Conservation (phyloP, 1,284 basidiomycete genomes). For the Earliella scabrosa region DNA sequence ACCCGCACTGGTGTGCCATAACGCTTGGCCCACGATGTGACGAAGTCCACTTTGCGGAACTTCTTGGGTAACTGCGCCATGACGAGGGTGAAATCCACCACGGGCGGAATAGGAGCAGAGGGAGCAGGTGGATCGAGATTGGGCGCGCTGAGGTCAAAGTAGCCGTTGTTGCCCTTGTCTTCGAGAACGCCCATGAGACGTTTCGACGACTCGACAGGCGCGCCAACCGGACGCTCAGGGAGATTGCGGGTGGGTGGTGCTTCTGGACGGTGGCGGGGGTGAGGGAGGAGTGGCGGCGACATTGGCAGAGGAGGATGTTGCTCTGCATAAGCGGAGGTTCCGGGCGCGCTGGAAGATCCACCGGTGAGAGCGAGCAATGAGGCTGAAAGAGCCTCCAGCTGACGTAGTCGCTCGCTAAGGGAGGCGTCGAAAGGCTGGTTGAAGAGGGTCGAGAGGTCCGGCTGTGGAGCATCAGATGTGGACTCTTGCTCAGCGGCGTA, state of each 20-base stretch:
- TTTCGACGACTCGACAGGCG: conserved; percentile 6
- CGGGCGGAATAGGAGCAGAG: conserved; percentile 34
- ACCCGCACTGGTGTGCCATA: conserved; percentile 44
- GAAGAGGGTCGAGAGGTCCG: background rate
- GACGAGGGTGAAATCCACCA: conserved; percentile 56
- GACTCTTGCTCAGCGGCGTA: no score
- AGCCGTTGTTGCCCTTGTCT: conserved; percentile 20
- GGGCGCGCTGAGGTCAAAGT: conserved; percentile 19
- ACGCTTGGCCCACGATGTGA: conserved; percentile 47
- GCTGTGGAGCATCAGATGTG: background rate
- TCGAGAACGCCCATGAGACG: conserved; percentile 31
- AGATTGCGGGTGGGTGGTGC: background rate
- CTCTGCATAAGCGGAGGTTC: background rate
- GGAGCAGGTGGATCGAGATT: background rate
- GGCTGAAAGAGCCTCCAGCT: conserved; percentile 16
- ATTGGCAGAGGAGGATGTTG: background rate
- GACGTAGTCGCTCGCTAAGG: conserved; percentile 14
- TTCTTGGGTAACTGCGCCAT: conserved; percentile 62
- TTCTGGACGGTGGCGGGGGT: background rate
- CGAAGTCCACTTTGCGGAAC: conserved; percentile 42
- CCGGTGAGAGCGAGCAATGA: conserved; percentile 7
- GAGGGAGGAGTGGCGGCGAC: background rate
- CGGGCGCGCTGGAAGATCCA: background rate
- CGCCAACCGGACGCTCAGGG: background rate
- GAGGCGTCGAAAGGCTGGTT: background rate